Evolutionary conservation across 2,329 filamentous ascomycete genomes (phyloP), one percentile per base, ranked within the genome.

Genomic region (Leptographium radiaticola): DNA sequence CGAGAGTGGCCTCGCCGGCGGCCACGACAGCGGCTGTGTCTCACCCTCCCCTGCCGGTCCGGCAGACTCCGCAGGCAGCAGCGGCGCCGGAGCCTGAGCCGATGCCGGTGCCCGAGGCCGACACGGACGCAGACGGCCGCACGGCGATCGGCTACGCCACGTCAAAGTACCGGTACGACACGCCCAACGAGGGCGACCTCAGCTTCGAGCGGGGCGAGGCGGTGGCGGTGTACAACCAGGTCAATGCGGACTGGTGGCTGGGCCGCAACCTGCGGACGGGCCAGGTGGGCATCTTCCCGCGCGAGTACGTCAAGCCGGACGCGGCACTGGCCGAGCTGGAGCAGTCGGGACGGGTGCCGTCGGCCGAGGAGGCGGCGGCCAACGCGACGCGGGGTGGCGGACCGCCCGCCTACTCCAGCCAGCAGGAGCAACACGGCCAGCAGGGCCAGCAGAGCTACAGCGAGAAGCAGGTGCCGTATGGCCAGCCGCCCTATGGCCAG

Each of bases 201-300:
- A 81, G 80, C 2, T 81, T 97, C 56, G 81, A 88, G 65, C 83
- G 85, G 57, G 85, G 90, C 65, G 91, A 97, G 71, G 75, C 77
- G 59, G 76, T 97, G 61, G 78, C 81, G 56, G 86, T 97, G 25
- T 80, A 82, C 60, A 88, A 95, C 70, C 90, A 95, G 73, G 93
- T 95, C 85, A 97, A 97, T 70, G 81, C 84, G 58, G 90, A 97
- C 70, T 97, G 91, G 91, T 96, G 89, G 89, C 84, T 89, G 75
- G 91, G 91, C 61, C 81, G 80, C 62, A 95, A 95, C 70, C 75
- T 84, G 64, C 82, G 89, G 52, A 95, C 89, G 10, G 85, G 85
- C 54, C 72, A 80, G 60, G 88, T 95, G 71, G 91, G 91, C 62
- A 95, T 97, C 67, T 97, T 97, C 77, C 91, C 91, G n/a, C 81